Percentiles rank a stretch among this genome's conserved stretches.
phyloP scores from a whole-genome alignment of 2,329 filamentous ascomycete species.

The Emergomyces pasteurianus region DNA sequence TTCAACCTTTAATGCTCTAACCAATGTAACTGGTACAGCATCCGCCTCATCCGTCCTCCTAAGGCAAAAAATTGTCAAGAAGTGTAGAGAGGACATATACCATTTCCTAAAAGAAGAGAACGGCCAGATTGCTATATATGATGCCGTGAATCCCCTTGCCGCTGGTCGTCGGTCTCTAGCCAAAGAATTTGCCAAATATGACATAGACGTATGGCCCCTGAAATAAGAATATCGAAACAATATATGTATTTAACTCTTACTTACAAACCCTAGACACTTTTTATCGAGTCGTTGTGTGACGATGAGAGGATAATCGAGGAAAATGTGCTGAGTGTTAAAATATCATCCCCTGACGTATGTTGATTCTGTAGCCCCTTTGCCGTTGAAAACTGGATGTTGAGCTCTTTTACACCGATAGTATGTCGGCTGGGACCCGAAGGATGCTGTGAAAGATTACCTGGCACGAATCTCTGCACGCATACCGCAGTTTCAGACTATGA shows the following conservation, averaged over 20 bases:
- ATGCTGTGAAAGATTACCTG: constrained; percentile 85
- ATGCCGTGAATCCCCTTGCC: constrained; percentile 88
- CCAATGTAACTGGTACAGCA: constrained; percentile 31
- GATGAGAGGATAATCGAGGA: constrained; percentile 90
- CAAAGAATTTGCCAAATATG: constrained; percentile 95
- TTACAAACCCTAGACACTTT: constrained; percentile 58
- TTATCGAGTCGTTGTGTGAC: constrained; percentile 91
- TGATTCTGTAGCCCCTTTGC: constrained; percentile 3
- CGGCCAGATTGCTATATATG: constrained; percentile 95
- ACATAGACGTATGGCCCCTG: constrained; percentile 57
- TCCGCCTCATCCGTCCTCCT: constrained; percentile 85
- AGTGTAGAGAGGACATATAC: constrained; percentile 94
- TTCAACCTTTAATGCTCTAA: neutral
- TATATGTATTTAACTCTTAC: neutral
- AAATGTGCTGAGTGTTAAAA: constrained; percentile 95
- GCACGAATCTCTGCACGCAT: constrained; percentile 84
- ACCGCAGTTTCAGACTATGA: constrained; percentile 92
- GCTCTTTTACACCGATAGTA: constrained; percentile 44
- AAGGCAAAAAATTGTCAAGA: constrained; percentile 93
- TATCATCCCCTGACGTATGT: constrained; percentile 82
- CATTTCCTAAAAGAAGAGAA: constrained; percentile 94
- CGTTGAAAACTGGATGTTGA: constrained; percentile 2
- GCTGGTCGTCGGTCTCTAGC: constrained; percentile 71
- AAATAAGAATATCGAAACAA: neutral
- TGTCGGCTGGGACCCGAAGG: constrained; percentile 78